A percentile compares a stretch with the other conserved stretches of the same genome.
Evolutionary conservation across 179 eudicot species (phyloP).

Genomic region (Spinacia oleracea): DNA sequence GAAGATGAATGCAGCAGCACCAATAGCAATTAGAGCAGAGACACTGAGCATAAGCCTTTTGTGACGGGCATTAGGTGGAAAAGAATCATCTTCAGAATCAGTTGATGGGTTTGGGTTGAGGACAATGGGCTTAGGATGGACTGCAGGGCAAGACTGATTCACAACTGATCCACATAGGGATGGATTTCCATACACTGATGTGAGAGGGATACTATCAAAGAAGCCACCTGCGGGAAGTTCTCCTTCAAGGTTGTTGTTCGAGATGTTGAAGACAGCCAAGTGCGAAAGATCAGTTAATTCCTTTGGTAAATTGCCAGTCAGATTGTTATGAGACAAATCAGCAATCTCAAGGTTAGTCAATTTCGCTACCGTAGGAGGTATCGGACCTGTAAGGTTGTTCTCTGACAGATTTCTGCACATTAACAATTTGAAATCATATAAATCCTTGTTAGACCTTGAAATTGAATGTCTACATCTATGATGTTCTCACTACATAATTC

Average conservation of each 20-base stretch:
- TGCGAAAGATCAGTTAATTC: conserved; percentile 71
- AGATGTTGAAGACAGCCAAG: conserved; percentile 64
- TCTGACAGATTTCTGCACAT: conserved; percentile 51
- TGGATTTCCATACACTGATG: conserved; percentile 71
- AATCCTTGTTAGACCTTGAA: conserved; percentile 25
- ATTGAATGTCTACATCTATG: background rate
- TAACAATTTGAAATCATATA: background rate
- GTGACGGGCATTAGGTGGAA: conserved; percentile 47
- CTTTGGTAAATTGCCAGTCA: conserved; percentile 67
- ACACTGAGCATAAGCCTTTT: conserved; percentile 73
- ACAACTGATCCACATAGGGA: conserved; percentile 75
- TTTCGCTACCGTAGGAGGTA: conserved; percentile 53
- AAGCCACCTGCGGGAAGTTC: conserved; percentile 84
- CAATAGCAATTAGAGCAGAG: conserved; percentile 77
- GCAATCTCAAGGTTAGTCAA: conserved; percentile 59
- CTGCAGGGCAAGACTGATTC: conserved; percentile 71
- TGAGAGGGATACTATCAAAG: conserved; percentile 65
- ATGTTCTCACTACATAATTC: background rate
- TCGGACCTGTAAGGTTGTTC: conserved; percentile 66
- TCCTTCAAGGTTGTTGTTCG: conserved; percentile 70
- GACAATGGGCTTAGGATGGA: conserved; percentile 88
- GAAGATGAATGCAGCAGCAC: conserved; percentile 77
- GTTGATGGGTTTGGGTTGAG: conserved; percentile 80
- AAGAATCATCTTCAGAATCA: conserved; percentile 40
- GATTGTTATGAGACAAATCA: conserved; percentile 65